Conservation (phyloP, 371 early-diverging fungal genomes). For the Haplosporangium sp. region DNA sequence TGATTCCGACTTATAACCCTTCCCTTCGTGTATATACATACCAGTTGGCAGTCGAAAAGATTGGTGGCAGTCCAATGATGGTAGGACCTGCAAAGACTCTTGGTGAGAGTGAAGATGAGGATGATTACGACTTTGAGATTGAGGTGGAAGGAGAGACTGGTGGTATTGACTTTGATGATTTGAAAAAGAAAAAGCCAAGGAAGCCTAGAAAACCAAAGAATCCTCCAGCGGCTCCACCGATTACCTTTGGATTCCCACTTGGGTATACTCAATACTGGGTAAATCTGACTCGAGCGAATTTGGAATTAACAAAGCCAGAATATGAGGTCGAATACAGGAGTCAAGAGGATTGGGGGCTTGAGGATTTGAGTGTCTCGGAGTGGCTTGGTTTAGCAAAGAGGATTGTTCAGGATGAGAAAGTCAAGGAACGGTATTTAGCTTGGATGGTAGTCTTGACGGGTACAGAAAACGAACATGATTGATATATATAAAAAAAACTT, state of each 20-base stretch:
- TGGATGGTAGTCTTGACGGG: slow-evolving; percentile 53
- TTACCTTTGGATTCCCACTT: slow-evolving; percentile 61
- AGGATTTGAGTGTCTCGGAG: slow-evolving; percentile 67
- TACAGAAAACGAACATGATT: slow-evolving; percentile 30
- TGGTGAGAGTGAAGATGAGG: not conserved
- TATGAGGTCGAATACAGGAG: slow-evolving; percentile 73
- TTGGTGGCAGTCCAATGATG: not conserved
- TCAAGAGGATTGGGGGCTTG: slow-evolving; percentile 68
- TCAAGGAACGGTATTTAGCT: slow-evolving; percentile 35
- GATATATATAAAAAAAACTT: not conserved
- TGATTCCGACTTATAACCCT: slow-evolving; percentile 83
- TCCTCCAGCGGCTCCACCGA: slow-evolving; percentile 33
- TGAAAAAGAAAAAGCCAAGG: slow-evolving; percentile 33
- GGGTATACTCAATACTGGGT: slow-evolving; percentile 72
- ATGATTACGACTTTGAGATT: not conserved
- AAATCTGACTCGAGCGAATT: slow-evolving; percentile 59
- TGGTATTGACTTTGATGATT: slow-evolving; percentile 4
- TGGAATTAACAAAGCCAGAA: slow-evolving; percentile 19
- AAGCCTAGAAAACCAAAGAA: slow-evolving; percentile 35
- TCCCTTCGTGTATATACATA: slow-evolving; percentile 68
- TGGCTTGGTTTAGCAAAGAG: slow-evolving; percentile 62
- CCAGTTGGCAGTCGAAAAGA: slow-evolving; percentile 31
- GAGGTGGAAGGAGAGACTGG: not conserved
- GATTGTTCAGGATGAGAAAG: slow-evolving; percentile 33
- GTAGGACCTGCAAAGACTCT: not conserved